Conservation (phyloP, 2,329 filamentous ascomycete genomes). For the Cladosporium halotolerans region DNA sequence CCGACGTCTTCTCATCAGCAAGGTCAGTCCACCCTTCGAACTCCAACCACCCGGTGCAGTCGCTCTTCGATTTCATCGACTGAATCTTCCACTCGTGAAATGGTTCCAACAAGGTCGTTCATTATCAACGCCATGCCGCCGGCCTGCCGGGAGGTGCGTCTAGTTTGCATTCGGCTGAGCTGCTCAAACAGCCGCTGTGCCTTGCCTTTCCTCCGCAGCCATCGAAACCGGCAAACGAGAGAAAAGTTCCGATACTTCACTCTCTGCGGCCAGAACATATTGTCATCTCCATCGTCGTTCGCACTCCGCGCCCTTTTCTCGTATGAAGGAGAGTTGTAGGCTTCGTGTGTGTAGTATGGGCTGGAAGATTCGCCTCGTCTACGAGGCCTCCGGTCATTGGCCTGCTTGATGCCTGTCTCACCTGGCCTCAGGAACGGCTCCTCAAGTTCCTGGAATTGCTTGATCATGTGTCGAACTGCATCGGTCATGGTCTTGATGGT, state of each 20-base stretch:
- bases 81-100: slow-evolving; percentile 19
- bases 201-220: slow-evolving; percentile 33
- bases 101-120: slow-evolving; percentile 24
- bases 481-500: slow-evolving; percentile 33
- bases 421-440: slow-evolving; percentile 31
- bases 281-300: slow-evolving; percentile 26
- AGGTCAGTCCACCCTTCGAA: slow-evolving; percentile 26
- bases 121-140: slow-evolving; percentile 27
- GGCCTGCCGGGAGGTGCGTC: slow-evolving; percentile 33
- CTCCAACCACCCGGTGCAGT: slow-evolving; percentile 27
- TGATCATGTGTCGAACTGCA: slow-evolving; percentile 31
- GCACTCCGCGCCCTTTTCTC: slow-evolving; percentile 17
- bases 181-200: slow-evolving; percentile 31
- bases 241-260: slow-evolving; percentile 31
- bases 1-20: not conserved
- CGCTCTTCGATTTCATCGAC: slow-evolving; percentile 27
- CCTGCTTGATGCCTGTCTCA: slow-evolving; percentile 19
- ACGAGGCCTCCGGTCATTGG: slow-evolving; percentile 15
- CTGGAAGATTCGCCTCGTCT: slow-evolving; percentile 17
- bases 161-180: slow-evolving; percentile 33
- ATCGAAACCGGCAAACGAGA: slow-evolving; percentile 31
- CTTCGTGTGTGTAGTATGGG: slow-evolving; percentile 24
- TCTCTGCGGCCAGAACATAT: slow-evolving; percentile 25
- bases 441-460: slow-evolving; percentile 33
- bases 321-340: slow-evolving; percentile 26